Conservation (phyloP, 2,329 filamentous ascomycete genomes). For the Macrophomina tecta region DNA sequence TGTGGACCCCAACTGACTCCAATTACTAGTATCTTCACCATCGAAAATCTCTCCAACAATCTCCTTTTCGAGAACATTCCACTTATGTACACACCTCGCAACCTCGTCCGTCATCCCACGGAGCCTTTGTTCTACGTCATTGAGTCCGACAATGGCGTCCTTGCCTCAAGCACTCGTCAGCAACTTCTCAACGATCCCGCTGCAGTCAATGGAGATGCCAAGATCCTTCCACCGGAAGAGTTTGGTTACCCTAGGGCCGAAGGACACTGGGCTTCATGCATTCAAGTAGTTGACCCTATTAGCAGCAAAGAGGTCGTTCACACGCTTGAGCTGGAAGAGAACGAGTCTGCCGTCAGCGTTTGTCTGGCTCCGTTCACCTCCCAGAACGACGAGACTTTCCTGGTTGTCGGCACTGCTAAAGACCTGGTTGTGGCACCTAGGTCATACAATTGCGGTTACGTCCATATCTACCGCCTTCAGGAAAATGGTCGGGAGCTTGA, state of each 20-base stretch:
- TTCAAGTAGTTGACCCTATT: conserved; percentile 87
- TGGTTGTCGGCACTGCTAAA: conserved; percentile 94
- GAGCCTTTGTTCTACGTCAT: conserved; percentile 92
- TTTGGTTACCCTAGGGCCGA: conserved; percentile 87
- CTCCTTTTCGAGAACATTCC: conserved; percentile 85
- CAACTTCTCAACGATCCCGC: conserved; percentile 74
- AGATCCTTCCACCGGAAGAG: conserved; percentile 74
- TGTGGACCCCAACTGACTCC: too few relatives aligned
- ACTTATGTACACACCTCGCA: conserved; percentile 87
- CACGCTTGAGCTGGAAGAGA: conserved; percentile 82
- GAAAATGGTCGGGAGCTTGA: conserved; percentile 87
- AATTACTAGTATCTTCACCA: conserved; percentile 76
- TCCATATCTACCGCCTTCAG: conserved; percentile 90
- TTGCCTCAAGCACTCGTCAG: conserved; percentile 78
- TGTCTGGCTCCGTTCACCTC: conserved; percentile 85
- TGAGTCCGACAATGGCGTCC: conserved; percentile 89
- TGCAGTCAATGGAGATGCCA: conserved; percentile 36
- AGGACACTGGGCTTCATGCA: conserved; percentile 94
- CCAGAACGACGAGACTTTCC: conserved; percentile 85
- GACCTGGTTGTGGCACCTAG: conserved; percentile 82
- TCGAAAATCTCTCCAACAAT: conserved; percentile 84
- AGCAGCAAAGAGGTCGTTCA: conserved; percentile 72
- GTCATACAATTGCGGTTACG: conserved; percentile 77
- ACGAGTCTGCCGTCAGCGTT: conserved; percentile 89
- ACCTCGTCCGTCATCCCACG: conserved; percentile 85